Evolutionary conservation across 176 grass and related monocot species (phyloP).

Genomic region (Lolium rigidum): DNA sequence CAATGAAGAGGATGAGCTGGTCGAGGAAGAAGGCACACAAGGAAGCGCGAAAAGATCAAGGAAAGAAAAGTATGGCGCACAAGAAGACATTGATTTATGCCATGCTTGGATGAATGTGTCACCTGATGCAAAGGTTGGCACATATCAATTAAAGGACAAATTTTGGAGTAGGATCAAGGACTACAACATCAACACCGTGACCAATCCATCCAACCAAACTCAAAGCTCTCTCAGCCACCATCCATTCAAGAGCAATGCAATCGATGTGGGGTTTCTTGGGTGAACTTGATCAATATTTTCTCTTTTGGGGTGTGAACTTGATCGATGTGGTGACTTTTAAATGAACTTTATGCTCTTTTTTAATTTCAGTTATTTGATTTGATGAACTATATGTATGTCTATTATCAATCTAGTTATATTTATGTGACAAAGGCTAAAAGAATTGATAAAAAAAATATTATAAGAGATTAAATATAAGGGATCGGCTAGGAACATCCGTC

Average conservation of each 20-base stretch:
- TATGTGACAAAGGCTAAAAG: too few relatives aligned
- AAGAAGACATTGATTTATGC: background rate
- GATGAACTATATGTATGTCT: too few relatives aligned
- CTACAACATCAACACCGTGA: background rate
- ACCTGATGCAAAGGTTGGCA: background rate
- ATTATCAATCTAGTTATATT: too few relatives aligned
- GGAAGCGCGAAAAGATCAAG: background rate
- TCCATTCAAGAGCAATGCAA: background rate
- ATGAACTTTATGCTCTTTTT: too few relatives aligned
- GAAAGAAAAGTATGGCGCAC: background rate
- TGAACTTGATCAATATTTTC: too few relatives aligned
- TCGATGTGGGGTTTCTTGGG: background rate
- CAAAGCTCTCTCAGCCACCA: background rate
- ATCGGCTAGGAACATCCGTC: too few relatives aligned
- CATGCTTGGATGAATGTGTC: background rate
- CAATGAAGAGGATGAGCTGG: too few relatives aligned
- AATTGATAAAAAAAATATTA: too few relatives aligned
- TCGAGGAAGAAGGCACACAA: background rate
- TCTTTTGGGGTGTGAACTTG: too few relatives aligned
- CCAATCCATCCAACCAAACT: background rate
- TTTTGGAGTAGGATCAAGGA: background rate
- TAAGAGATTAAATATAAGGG: too few relatives aligned
- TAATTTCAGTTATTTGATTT: too few relatives aligned
- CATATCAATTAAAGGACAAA: background rate
- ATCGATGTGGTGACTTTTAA: too few relatives aligned